Evolutionary conservation across 441 rosid genomes (phyloP).

Genomic region (Euphorbia schlechtendalii): DNA sequence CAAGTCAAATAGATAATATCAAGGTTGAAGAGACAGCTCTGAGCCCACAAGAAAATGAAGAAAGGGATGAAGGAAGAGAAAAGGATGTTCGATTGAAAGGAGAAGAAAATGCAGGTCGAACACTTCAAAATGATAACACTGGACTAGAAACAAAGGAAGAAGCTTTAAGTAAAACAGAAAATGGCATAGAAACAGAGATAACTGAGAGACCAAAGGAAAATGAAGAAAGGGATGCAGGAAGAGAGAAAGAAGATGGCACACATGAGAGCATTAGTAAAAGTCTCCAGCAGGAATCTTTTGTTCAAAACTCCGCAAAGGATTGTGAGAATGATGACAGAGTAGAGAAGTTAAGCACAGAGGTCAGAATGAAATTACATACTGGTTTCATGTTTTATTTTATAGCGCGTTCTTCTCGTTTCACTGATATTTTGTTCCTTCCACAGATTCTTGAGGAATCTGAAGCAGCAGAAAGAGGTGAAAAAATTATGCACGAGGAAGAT

Average conservation of each 20-base stretch:
- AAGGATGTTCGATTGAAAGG: not conserved
- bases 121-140: conserved; percentile 9
- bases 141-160: conserved; percentile 10
- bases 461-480: conserved; percentile 13
- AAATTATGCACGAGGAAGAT: conserved; percentile 2
- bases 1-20: not conserved
- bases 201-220: conserved; percentile 7
- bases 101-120: conserved; percentile 18
- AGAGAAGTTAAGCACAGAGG: conserved; percentile 21
- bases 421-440: not conserved
- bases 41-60: not conserved
- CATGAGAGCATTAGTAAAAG: conserved; percentile 13
- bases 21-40: not conserved
- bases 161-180: conserved; percentile 4
- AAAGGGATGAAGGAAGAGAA: not conserved
- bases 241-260: conserved; percentile 10
- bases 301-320: conserved; percentile 9
- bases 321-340: conserved; percentile 9
- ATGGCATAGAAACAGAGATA: conserved; percentile 12
- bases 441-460: conserved; percentile 18
- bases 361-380: conserved; percentile 7
- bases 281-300: conserved; percentile 16
- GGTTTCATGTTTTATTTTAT: conserved; percentile 2
- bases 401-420: not conserved
- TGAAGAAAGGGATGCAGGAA: conserved; percentile 6